Evolutionary conservation across 148 eudicot species (phyloP), one percentile per base, ranked within the genome.

Genomic region (Oxyria digyna): DNA sequence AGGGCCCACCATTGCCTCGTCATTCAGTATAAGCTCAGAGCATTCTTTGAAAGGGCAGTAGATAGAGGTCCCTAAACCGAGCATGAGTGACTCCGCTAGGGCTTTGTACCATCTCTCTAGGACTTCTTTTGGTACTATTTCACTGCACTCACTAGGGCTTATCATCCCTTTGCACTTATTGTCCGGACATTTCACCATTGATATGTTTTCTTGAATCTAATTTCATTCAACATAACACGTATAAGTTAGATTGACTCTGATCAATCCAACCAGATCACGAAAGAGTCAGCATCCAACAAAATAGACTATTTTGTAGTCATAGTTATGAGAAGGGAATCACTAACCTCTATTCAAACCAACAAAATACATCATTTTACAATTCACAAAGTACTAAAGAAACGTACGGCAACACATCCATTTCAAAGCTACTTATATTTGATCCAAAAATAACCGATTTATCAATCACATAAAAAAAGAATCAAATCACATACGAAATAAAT

Each of bases 11-110:
- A 20, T 24, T 2, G 14, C 77, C 5, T 42, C 43, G 38, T 75
- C 81, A 5, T 57, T 43, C 0, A 77, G n/a, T 7, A 81, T 49
- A 13, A 75, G 33, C 0, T 73, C 85, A 3, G 78, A 75, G 42
- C 85, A 81, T 20, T 74, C 85, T 67, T 71, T 75, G 38, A 73
- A 81, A 0, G 82, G 82, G 33, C 85, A 78, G 38, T 81, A 73
- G 40, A 75, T 68, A 20, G 68, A 67, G 21, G 71, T 71, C 12
- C 46, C 67, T 3, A 69, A 73, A 0, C 9, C 75, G 1, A 49
- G 38, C 26, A 73, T 64, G 0, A 48, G 7, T 0, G 78, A 69
- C 72, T 81, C 75, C 7, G 74, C 73, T 1, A 69, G 14, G 1
- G 71, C 73, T 31, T 11, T 9, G 8, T 55, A 76, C 77, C 79